A percentile compares a stretch with the other conserved stretches of the same genome.
Evolutionary conservation across 148 eudicot species (phyloP).

Genomic region (Bassia scoparia): DNA sequence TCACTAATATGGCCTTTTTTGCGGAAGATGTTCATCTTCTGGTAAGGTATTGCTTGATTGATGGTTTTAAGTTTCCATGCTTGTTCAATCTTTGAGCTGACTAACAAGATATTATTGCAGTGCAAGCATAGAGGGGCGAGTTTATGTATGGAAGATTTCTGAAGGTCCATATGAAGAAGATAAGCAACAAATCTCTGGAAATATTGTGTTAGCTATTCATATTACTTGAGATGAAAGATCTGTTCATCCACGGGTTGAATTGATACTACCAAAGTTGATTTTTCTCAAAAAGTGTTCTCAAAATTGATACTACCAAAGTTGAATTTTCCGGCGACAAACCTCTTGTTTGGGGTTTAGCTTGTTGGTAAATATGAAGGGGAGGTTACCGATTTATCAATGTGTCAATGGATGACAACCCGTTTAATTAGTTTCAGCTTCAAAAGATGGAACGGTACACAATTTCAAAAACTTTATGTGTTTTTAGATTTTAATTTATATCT

Average conservation of each 20-base stretch:
- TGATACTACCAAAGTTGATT: constrained; percentile 70
- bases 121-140: constrained; percentile 96
- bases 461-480: constrained; percentile 12
- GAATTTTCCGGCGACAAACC: constrained; percentile 76
- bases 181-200: constrained; percentile 85
- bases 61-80: constrained; percentile 6
- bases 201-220: constrained; percentile 71
- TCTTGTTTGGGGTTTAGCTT: constrained; percentile 70
- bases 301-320: constrained; percentile 77
- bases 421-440: constrained; percentile 90
- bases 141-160: constrained; percentile 89
- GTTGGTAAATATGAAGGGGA: constrained; percentile 96
- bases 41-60: constrained; percentile 56
- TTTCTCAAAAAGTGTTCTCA: constrained; percentile 46
- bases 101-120: constrained; percentile 45
- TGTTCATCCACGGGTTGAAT: constrained; percentile 91
- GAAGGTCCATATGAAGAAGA: constrained; percentile 90
- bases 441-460: constrained; percentile 86
- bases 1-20: constrained; percentile 93
- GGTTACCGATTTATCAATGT: constrained; percentile 98
- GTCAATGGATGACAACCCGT: constrained; percentile 99
- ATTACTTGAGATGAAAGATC: constrained; percentile 73
- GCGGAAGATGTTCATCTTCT: constrained; percentile 99
- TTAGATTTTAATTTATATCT: not conserved
- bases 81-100: constrained; percentile 3